Evolutionary conservation across 768 basidiomycete genomes (phyloP).

Genomic region (Floccularia luteovirens): DNA sequence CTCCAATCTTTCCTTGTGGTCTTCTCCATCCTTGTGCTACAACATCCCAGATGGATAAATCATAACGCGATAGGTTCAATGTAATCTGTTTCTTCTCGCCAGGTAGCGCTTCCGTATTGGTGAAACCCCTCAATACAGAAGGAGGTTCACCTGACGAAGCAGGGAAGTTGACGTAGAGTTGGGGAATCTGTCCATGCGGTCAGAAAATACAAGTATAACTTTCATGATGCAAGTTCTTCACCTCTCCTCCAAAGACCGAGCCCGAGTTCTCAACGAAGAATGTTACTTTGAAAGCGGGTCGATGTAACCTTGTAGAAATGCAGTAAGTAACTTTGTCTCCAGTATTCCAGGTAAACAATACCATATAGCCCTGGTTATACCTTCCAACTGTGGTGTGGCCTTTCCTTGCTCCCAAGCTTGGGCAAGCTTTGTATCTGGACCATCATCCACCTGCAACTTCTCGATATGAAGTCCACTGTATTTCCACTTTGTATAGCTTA

Average conservation of each 20-base stretch:
- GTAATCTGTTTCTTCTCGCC: constrained; percentile 26
- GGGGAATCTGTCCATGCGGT: constrained; percentile 35
- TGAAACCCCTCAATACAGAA: constrained; percentile 42
- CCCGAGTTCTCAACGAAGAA: constrained; percentile 46
- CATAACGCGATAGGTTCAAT: constrained; percentile 11
- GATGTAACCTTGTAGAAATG: constrained; percentile 12
- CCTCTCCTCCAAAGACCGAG: constrained; percentile 24
- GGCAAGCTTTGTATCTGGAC: background rate
- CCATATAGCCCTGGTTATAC: background rate
- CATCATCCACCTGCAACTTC: background rate
- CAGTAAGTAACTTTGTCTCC: constrained; percentile 13
- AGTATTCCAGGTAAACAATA: background rate
- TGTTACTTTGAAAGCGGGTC: constrained; percentile 14
- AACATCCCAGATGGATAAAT: constrained; percentile 43
- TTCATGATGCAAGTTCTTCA: no score
- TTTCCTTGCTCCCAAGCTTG: background rate
- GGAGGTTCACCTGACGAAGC: constrained; percentile 36
- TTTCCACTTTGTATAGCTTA: constrained; percentile 66
- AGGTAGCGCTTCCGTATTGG: background rate
- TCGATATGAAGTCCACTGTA: constrained; percentile 45
- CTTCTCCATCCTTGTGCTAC: constrained; percentile 40
- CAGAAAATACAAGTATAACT: no score
- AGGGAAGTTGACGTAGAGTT: constrained; percentile 47
- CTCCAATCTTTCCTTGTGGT: constrained; percentile 42
- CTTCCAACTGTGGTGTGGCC: background rate